Base-by-base conservation (phyloP, 805 yeast species). In the Metschnikowia noctiluminum region DNA sequence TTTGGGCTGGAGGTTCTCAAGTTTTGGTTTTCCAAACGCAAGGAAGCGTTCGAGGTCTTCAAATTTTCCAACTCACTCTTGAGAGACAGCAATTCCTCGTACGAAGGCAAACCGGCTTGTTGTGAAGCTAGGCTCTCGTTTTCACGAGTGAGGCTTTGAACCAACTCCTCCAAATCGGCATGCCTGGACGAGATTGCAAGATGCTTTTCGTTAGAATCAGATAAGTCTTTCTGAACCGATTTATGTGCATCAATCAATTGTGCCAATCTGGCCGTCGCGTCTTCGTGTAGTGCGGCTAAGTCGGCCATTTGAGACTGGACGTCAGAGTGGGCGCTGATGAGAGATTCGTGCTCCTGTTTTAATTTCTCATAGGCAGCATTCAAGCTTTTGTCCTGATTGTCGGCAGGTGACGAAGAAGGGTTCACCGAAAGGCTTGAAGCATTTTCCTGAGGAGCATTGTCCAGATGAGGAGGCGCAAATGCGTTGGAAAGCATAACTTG, bases 21-120 rank as follows among this genome's bases (percentile, higher is more conserved):
- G 6, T 70, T 60, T 50, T 69, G 71, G 46, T 66, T 69, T 46
- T 71, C 76, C 42, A 70, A 61, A 40, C 71, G 59, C 40, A 72
- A 63, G 15, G 68, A 61, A 5, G 75, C 69, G 42, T 60, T 63
- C 7, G 61, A 46, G 4, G 69, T 41, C 42, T 65, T 69, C 46
- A 70, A 55, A 10, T 55, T 43, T 31, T 68, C 70, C 28, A 63
- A 46, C 34, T 71, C 73, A 7, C 42, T 30, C 16, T 45, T 49
- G 10, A 54, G 48, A 27, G 36, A 32, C 35, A 28, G 28, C 15
- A 32, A 7, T 15, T 49, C 48, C n/a, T 42, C 55, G 6, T 31
- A 38, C 2, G 54, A 34, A 2, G 51, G 46, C 35, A 43, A n/a
- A 2, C 30, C 26, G 3, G 43, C 43, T 8, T 30, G 28, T 7